Evolutionary conservation across 148 eudicot species (phyloP).

Genomic region (Talinum fruticosum): DNA sequence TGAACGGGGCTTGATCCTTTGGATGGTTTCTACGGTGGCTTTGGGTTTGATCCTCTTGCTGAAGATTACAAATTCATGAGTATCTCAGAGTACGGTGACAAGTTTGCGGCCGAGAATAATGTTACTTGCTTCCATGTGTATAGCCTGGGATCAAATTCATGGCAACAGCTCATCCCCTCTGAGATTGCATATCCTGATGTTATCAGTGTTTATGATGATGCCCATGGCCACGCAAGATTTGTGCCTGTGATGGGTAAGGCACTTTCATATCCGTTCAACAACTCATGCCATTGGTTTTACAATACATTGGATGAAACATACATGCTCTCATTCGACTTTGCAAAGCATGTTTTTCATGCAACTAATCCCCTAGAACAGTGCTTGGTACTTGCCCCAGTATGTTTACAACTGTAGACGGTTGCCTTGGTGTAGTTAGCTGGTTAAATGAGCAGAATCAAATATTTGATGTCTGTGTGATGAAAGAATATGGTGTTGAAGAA

Average conservation of each 20-base stretch:
- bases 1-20: not conserved
- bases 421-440: not conserved
- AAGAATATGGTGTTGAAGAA: not conserved
- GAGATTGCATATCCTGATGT: not conserved
- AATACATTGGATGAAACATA: not conserved
- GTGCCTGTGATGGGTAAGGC: not conserved
- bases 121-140: not conserved
- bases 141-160: not conserved
- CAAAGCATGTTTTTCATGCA: not conserved
- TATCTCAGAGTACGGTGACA: not conserved
- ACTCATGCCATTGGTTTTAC: not conserved
- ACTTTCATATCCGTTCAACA: no score
- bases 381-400: accelerated
- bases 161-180: constrained; percentile 6
- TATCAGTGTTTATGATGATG: not conserved
- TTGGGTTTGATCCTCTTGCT: not conserved
- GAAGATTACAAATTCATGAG: not conserved
- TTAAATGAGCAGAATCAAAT: no score
- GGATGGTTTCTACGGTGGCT: not conserved
- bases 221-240: not conserved
- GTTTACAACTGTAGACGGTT: not conserved
- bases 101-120: not conserved
- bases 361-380: not conserved
- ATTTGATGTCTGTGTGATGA: constrained; percentile 1
- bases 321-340: not conserved